A percentile compares a stretch with the other conserved stretches of the same genome.
phyloP scores from a whole-genome alignment of 2,329 filamentous ascomycete species.

The Trichoderma atroviride region DNA sequence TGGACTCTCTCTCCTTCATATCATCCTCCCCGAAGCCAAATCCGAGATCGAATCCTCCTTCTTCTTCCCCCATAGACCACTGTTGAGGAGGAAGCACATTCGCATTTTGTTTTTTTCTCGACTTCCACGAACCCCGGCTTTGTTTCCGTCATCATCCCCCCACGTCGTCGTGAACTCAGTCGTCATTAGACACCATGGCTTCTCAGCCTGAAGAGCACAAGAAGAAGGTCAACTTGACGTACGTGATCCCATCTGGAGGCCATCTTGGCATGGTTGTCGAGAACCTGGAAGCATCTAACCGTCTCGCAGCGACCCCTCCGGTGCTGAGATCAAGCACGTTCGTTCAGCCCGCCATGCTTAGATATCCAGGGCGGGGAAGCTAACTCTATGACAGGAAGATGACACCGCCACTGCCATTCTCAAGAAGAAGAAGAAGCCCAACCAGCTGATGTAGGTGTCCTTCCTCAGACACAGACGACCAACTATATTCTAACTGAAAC shows the following conservation, averaged over 20 bases:
- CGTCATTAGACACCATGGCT: conserved; percentile 63
- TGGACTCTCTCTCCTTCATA: conserved; percentile 28
- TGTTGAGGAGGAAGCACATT: conserved; percentile 7
- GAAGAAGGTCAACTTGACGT: conserved; percentile 84
- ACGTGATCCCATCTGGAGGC: conserved; percentile 42
- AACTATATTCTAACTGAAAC: conserved; percentile 31
- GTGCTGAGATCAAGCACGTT: conserved; percentile 84
- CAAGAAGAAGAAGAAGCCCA: conserved; percentile 99
- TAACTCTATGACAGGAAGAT: conserved; percentile 65
- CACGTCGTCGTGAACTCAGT: conserved; percentile 24
- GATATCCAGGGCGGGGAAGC: conserved; percentile 30
- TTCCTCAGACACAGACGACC: neutral
- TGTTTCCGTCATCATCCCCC: conserved; percentile 32
- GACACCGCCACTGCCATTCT: conserved; percentile 94
- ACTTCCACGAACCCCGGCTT: conserved; percentile 24
- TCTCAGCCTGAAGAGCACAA: conserved; percentile 69
- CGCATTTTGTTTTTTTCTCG: conserved; percentile 14
- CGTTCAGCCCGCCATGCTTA: conserved; percentile 39
- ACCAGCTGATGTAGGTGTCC: conserved; percentile 83
- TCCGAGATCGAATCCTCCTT: conserved; percentile 5
- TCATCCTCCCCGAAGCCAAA: conserved; percentile 10
- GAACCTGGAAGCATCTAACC: conserved; percentile 42
- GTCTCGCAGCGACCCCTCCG: conserved; percentile 75
- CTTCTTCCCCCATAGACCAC: neutral
- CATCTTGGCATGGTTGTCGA: neutral